A percentile compares a stretch with the other conserved stretches of the same genome.
Evolutionary conservation across 495 filamentous ascomycete genomes (phyloP).

Genomic region (Podospora comata): DNA sequence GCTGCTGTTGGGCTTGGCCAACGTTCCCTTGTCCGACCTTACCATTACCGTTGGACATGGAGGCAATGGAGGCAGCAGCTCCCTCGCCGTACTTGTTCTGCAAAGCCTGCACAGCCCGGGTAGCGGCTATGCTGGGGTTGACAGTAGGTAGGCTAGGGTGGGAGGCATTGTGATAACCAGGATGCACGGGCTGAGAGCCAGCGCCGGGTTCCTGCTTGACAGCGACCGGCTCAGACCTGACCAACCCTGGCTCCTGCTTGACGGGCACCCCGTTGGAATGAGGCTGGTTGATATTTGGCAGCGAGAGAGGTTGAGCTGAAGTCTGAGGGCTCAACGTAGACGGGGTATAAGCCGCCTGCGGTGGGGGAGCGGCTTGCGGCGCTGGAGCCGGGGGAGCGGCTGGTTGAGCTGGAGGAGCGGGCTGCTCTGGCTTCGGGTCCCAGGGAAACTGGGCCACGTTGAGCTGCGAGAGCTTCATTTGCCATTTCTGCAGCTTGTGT

Average conservation of each 20-base stretch:
- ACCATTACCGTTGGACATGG: slow-evolving; percentile 42
- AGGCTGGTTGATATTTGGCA: slow-evolving; percentile 33
- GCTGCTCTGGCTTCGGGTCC: slow-evolving; percentile 70
- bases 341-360: slow-evolving; percentile 36
- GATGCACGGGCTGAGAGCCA: slow-evolving; percentile 14
- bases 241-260: slow-evolving; percentile 70
- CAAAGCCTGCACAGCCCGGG: slow-evolving; percentile 64
- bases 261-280: slow-evolving; percentile 52
- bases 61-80: slow-evolving; percentile 61
- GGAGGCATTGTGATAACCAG: slow-evolving; percentile 15
- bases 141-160: slow-evolving; percentile 20
- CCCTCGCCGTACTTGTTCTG: slow-evolving; percentile 67
- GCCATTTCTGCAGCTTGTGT: slow-evolving; percentile 71
- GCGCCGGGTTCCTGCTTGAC: slow-evolving; percentile 41
- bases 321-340: slow-evolving; percentile 37
- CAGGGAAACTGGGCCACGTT: slow-evolving; percentile 88
- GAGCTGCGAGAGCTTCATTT: slow-evolving; percentile 77
- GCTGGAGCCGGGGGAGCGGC: slow-evolving; percentile 37
- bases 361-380: slow-evolving; percentile 28
- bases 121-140: slow-evolving; percentile 48
- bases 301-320: slow-evolving; percentile 40
- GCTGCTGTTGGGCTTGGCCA: slow-evolving; percentile 39
- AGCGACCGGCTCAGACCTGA: slow-evolving; percentile 38
- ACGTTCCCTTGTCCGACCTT: slow-evolving; percentile 23
- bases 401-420: slow-evolving; percentile 37